phyloP scores from a whole-genome alignment of 768 basidiomycete species.

The Pulveroboletus sp. region DNA sequence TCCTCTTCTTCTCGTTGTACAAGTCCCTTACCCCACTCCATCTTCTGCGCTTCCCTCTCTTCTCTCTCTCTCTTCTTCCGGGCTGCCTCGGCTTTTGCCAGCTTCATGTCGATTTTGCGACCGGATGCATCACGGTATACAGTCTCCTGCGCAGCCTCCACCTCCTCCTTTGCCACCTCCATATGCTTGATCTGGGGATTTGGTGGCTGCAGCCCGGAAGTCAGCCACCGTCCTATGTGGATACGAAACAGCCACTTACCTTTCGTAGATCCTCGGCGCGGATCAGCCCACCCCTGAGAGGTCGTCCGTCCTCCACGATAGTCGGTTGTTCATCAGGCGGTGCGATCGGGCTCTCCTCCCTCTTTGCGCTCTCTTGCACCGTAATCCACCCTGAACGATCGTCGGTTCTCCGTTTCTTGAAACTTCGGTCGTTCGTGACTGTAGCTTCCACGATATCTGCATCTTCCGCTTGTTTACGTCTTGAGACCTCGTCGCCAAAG shows the following conservation, averaged over 20 bases:
- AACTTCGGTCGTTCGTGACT: conserved; percentile 68
- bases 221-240: background rate
- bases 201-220: conserved; percentile 28
- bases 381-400: conserved; percentile 65
- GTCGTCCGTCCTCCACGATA: conserved; percentile 42
- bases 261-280: conserved; percentile 72
- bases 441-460: conserved; percentile 55
- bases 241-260: conserved; percentile 21
- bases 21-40: conserved; percentile 98
- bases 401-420: conserved; percentile 66
- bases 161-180: conserved; percentile 42
- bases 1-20: conserved; percentile 83
- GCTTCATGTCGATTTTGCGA: conserved; percentile 83
- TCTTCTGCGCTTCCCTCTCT: conserved; percentile 84
- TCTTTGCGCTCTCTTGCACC: conserved; percentile 47
- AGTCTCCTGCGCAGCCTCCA: conserved; percentile 74
- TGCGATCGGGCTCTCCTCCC: conserved; percentile 49
- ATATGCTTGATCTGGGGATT: conserved; percentile 33
- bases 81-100: conserved; percentile 80
- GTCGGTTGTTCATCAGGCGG: conserved; percentile 67
- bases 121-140: conserved; percentile 91
- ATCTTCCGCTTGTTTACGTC: conserved; percentile 53
- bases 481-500: conserved; percentile 50
- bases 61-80: conserved; percentile 73
- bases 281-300: conserved; percentile 73